Base-by-base conservation (phyloP, 805 yeast genomes). In the Ogataea pilisensis region DNA sequence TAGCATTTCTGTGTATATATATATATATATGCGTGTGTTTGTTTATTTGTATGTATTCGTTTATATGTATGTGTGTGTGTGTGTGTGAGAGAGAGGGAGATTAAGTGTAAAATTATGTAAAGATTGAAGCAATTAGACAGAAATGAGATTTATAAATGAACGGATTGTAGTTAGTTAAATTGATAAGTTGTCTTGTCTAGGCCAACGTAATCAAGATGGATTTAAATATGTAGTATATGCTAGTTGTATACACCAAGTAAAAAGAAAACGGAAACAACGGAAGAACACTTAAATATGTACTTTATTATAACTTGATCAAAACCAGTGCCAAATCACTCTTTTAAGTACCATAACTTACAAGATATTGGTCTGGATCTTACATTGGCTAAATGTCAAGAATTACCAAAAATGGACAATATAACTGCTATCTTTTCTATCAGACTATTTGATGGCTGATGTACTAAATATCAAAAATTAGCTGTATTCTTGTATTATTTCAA, bases 381-480 rank as follows among this genome's bases (percentile, higher is more conserved):
- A 16, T 14, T 14, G 16, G 45, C 27, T 18, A 8, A 49, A 29
- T 19, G 46, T 32, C 11, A 43, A 35, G 20, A 8, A 38, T 27
- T 21, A 29, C 18, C 21, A 8, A 18, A 33, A 17, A 31, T 13
- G 20, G 35, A 30, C 25, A n/a, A n/a, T n/a, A n/a, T n/a, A n/a
- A n/a, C n/a, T n/a, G n/a, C n/a, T n/a, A n/a, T n/a, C n/a, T n/a
- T n/a, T n/a, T n/a, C n/a, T n/a, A n/a, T n/a, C n/a, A n/a, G n/a
- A n/a, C n/a, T n/a, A n/a, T n/a, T n/a, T n/a, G n/a, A n/a, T n/a
- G n/a, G n/a, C n/a, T n/a, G n/a, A n/a, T n/a, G n/a, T n/a, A n/a
- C n/a, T n/a, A n/a, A n/a, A n/a, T n/a, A n/a, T n/a, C n/a, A n/a
- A n/a, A n/a, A n/a, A n/a, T n/a, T n/a, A n/a, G n/a, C n/a, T n/a